Evolutionary conservation across 169 alveolate species (phyloP).

Genomic region (Plasmodium gonderi): DNA sequence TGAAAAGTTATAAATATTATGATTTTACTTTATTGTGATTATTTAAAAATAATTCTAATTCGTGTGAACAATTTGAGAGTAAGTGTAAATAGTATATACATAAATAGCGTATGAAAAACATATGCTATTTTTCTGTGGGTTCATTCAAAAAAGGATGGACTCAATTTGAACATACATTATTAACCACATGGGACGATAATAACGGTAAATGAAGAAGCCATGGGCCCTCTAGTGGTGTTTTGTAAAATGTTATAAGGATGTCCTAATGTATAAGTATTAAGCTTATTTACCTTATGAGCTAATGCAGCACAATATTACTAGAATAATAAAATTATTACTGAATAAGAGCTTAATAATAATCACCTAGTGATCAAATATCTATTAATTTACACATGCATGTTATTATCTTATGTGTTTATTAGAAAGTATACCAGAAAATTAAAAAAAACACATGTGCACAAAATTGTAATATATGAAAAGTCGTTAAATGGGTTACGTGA

Average conservation of each 20-base stretch:
- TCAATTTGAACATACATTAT: not conserved
- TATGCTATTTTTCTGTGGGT: not conserved
- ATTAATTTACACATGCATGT: not conserved
- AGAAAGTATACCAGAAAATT: not conserved
- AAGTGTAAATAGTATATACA: not conserved
- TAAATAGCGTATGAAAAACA: not conserved
- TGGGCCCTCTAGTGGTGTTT: not conserved
- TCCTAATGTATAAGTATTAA: not conserved
- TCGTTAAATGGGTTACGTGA: not conserved
- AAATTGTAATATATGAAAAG: not conserved
- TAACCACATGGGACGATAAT: not conserved
- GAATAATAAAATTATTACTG: not conserved
- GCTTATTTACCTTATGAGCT: not conserved
- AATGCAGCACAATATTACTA: not conserved
- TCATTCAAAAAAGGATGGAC: not conserved
- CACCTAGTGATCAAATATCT: not conserved
- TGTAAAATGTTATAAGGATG: not conserved
- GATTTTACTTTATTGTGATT: not conserved
- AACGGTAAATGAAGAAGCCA: not conserved
- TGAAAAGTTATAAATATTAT: not conserved
- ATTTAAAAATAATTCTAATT: not conserved
- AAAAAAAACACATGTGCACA: not conserved
- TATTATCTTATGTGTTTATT: not conserved
- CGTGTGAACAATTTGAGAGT: not conserved
- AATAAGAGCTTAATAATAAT: not conserved